A percentile compares a stretch with the other conserved stretches of the same genome.
phyloP scores from a whole-genome alignment of 2,329 filamentous ascomycete species.

The Colletotrichum musicola region DNA sequence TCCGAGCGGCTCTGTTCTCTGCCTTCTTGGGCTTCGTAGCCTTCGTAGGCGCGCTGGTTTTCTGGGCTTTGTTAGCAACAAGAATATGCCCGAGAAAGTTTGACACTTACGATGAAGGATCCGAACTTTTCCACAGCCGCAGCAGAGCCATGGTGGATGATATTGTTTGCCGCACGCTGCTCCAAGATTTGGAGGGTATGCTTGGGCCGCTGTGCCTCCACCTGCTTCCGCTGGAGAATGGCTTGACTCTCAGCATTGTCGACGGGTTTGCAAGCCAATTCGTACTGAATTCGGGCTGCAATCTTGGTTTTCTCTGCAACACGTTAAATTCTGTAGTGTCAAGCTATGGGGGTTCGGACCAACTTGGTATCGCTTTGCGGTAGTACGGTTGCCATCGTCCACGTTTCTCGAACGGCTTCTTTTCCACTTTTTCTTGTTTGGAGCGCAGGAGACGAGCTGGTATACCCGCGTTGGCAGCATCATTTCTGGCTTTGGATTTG shows the following conservation, averaged over 20 bases:
- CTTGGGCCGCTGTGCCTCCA: slow-evolving; percentile 63
- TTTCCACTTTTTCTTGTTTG: slow-evolving; percentile 57
- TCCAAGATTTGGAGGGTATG: slow-evolving; percentile 64
- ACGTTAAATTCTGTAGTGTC: not conserved
- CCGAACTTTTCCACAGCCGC: slow-evolving; percentile 60
- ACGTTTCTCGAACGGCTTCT: slow-evolving; percentile 59
- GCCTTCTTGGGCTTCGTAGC: slow-evolving; percentile 70
- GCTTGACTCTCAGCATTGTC: slow-evolving; percentile 55
- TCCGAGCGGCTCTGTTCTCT: slow-evolving; percentile 89
- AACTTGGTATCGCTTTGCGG: slow-evolving; percentile 81
- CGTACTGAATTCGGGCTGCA: slow-evolving; percentile 78
- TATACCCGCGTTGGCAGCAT: slow-evolving; percentile 69
- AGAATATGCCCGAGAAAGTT: not conserved
- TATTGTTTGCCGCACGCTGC: slow-evolving; percentile 61
- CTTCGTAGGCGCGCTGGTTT: slow-evolving; percentile 58
- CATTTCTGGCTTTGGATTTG: slow-evolving; percentile 67
- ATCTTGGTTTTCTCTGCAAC: slow-evolving; percentile 82
- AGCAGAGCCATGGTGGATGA: slow-evolving; percentile 71
- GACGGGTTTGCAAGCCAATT: slow-evolving; percentile 67
- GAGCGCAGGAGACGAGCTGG: slow-evolving; percentile 67
- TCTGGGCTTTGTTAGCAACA: slow-evolving; percentile 54
- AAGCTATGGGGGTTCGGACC: slow-evolving; percentile 44
- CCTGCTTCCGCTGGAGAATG: slow-evolving; percentile 51
- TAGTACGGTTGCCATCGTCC: slow-evolving; percentile 70
- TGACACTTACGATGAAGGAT: slow-evolving; percentile 67